Conservation (phyloP, 2,329 filamentous ascomycete genomes). For the Colletotrichum kahawae region DNA sequence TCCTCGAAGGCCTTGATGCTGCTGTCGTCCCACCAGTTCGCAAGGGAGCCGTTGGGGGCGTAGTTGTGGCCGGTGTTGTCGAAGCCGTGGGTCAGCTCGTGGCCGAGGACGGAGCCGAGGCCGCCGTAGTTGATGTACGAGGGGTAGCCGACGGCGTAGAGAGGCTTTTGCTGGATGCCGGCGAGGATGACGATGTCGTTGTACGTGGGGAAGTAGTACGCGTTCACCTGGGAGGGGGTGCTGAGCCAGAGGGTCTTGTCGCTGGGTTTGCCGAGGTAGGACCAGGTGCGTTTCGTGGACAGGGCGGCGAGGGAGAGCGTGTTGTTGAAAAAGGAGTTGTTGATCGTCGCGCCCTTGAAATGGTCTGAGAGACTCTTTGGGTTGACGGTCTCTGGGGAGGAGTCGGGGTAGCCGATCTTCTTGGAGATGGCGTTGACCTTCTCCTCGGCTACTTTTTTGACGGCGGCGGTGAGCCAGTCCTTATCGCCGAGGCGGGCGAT, state of each 20-base stretch:
- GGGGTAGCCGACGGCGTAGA: slow-evolving; percentile 67
- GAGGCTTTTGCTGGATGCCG: slow-evolving; percentile 69
- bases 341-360: slow-evolving; percentile 60
- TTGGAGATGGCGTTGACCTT: slow-evolving; percentile 71
- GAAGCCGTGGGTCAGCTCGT: slow-evolving; percentile 74
- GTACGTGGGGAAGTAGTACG: slow-evolving; percentile 66
- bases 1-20: slow-evolving; percentile 63
- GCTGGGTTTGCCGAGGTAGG: slow-evolving; percentile 61
- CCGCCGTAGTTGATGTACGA: slow-evolving; percentile 70
- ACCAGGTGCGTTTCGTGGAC: slow-evolving; percentile 55
- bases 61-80: slow-evolving; percentile 69
- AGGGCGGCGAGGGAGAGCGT: slow-evolving; percentile 54
- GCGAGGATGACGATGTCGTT: slow-evolving; percentile 74
- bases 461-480: slow-evolving; percentile 68
- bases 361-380: slow-evolving; percentile 59
- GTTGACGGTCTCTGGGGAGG: slow-evolving; percentile 65
- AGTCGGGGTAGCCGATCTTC: slow-evolving; percentile 71
- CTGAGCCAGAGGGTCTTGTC: slow-evolving; percentile 65
- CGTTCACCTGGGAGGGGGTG: slow-evolving; percentile 65
- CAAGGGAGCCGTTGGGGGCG: slow-evolving; percentile 67
- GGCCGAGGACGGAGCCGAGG: slow-evolving; percentile 69
- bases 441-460: slow-evolving; percentile 62
- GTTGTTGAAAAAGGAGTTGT: slow-evolving; percentile 62
- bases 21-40: slow-evolving; percentile 68
- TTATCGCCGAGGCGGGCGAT: slow-evolving; percentile 61